phyloP scores from a whole-genome alignment of 1,284 basidiomycete species.

The Hemileia vastatrix region DNA sequence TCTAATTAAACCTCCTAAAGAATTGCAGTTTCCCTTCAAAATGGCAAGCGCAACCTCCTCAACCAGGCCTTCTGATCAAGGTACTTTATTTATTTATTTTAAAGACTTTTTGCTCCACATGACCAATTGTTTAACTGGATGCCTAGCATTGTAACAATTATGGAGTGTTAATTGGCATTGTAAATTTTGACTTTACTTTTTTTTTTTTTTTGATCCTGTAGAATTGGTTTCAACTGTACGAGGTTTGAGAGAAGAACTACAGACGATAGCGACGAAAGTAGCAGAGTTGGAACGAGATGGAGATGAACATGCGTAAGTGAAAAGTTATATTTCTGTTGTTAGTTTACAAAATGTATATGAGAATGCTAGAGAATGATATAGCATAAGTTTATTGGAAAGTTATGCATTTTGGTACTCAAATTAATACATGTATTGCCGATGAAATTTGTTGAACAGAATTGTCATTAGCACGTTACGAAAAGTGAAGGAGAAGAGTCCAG shows the following conservation, averaged over 20 bases:
- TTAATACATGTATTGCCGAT: constrained; percentile 5
- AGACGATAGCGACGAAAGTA: constrained; percentile 55
- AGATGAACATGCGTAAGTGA: constrained; percentile 63
- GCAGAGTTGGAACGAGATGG: constrained; percentile 85
- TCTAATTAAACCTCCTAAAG: too few species aligned
- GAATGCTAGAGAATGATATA: rapidly evolving
- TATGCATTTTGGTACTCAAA: constrained; percentile 47
- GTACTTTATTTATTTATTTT: not conserved
- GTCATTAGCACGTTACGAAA: constrained; percentile 80
- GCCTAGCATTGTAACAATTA: not conserved
- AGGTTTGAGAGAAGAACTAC: constrained; percentile 19
- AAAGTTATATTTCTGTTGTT: not conserved
- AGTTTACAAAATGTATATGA: constrained; percentile 32
- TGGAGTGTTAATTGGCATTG: too few species aligned
- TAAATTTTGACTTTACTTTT: not conserved
- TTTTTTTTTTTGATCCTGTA: not conserved
- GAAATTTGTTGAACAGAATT: constrained; percentile 52
- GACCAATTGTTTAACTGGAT: not conserved
- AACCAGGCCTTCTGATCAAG: constrained; percentile 11
- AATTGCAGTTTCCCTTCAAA: too few species aligned
- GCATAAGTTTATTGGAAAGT: not conserved
- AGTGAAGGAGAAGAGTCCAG: constrained; percentile 64
- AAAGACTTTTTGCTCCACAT: not conserved
- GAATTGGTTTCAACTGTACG: constrained; percentile 24
- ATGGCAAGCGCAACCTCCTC: too few species aligned